A percentile compares a stretch with the other conserved stretches of the same genome.
Evolutionary conservation across 2,329 filamentous ascomycete species (phyloP).

Genomic region (Aspergillus awamori): DNA sequence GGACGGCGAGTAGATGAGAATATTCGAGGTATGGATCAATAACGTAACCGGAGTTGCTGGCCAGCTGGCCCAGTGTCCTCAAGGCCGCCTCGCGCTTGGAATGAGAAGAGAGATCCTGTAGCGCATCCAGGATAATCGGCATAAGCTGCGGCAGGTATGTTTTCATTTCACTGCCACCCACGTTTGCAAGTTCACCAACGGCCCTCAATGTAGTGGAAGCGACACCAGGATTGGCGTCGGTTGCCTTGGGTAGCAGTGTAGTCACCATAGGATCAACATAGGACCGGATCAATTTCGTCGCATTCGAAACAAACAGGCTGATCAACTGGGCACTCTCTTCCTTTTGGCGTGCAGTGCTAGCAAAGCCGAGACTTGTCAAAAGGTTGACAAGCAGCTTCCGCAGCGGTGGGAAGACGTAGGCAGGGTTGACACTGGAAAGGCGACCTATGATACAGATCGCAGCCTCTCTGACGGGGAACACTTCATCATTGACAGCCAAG

Average conservation of each 20-base stretch:
- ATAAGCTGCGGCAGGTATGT: constrained; percentile 89
- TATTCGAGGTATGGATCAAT: constrained; percentile 96
- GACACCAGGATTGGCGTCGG: constrained; percentile 81
- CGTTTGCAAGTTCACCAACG: constrained; percentile 89
- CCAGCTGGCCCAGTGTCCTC: constrained; percentile 85
- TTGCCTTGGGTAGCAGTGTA: constrained; percentile 89
- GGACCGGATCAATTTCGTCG: constrained; percentile 88
- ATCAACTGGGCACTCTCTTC: constrained; percentile 94
- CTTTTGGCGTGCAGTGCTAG: constrained; percentile 89
- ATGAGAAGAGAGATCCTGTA: constrained; percentile 91
- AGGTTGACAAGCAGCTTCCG: constrained; percentile 95
- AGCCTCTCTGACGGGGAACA: constrained; percentile 89
- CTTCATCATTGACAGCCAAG: constrained; percentile 91
- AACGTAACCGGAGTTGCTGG: constrained; percentile 96
- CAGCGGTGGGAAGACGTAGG: constrained; percentile 94
- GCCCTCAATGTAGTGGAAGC: constrained; percentile 94
- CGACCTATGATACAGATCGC: constrained; percentile 96
- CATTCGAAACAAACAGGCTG: constrained; percentile 88
- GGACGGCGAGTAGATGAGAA: constrained; percentile 85
- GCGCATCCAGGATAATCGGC: constrained; percentile 89
- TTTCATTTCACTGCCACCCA: constrained; percentile 92
- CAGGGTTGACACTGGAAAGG: constrained; percentile 86
- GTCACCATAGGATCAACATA: constrained; percentile 97
- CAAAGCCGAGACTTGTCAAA: constrained; percentile 93
- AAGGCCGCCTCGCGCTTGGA: constrained; percentile 89